Percentiles rank a stretch among this genome's conserved stretches.
Evolutionary conservation across 2,329 filamentous ascomycete species (phyloP).

Genomic region (Aureobasidium sp.): DNA sequence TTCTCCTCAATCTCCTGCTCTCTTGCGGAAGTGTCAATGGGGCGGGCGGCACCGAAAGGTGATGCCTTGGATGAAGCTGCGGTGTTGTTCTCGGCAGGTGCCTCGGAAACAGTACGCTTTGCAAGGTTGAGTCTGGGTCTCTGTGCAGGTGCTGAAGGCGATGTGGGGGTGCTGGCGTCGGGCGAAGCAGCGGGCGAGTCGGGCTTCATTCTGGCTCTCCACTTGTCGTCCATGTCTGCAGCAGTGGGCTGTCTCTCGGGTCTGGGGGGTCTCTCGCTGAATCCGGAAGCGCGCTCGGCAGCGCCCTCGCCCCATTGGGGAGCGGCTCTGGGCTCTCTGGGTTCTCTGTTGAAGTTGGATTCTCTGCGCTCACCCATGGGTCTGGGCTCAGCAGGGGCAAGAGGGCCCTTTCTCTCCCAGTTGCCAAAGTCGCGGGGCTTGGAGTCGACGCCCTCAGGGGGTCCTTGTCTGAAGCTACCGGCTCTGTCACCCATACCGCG

Average conservation of each 20-base stretch:
- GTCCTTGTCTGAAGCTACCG: conserved; percentile 48
- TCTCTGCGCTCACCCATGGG: conserved; percentile 8
- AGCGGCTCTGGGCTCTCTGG: conserved; percentile 44
- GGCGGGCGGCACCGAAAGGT: conserved; percentile 86
- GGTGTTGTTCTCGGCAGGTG: conserved; percentile 34
- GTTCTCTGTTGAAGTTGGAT: conserved; percentile 6
- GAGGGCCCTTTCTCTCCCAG: conserved; percentile 91
- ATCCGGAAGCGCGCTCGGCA: conserved; percentile 56
- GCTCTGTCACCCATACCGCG: conserved; percentile 45
- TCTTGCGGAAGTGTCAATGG: conserved; percentile 85
- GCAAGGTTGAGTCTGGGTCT: conserved; percentile 81
- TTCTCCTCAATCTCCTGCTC: conserved; percentile 91
- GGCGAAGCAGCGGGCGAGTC: conserved; percentile 61
- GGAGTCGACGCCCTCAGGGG: conserved; percentile 58
- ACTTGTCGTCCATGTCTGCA: conserved; percentile 87
- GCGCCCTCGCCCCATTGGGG: conserved; percentile 66
- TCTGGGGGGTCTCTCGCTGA: conserved; percentile 58
- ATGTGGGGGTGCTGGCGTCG: conserved; percentile 68
- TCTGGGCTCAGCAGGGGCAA: conserved; percentile 57
- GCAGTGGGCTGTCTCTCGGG: conserved; percentile 64
- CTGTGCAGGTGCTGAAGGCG: conserved; percentile 57
- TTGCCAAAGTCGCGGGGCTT: conserved; percentile 75
- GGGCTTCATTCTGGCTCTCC: conserved; percentile 88
- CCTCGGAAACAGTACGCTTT: conserved; percentile 86
- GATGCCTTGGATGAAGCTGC: conserved; percentile 69